phyloP scores from a whole-genome alignment of 495 filamentous ascomycete species.

The Lophium mytilinum region DNA sequence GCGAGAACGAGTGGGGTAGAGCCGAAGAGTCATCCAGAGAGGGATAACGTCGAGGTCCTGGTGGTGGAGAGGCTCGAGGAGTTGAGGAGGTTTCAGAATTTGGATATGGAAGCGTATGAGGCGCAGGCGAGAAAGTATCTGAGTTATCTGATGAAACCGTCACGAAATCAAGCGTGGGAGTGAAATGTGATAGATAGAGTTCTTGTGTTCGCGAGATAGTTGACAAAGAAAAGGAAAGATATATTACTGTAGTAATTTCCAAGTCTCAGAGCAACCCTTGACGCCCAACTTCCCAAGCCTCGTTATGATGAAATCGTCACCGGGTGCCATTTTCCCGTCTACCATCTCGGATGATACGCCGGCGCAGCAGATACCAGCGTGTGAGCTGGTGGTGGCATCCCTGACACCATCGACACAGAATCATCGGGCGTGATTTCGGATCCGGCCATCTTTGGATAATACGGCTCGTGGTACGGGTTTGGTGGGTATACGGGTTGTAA shows the following conservation, averaged over 20 bases:
- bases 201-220: neutral
- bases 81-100: neutral
- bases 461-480: neutral
- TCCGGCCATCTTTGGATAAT: neutral
- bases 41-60: neutral
- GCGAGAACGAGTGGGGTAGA: neutral
- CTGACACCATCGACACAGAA: constrained; percentile 1
- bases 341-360: neutral
- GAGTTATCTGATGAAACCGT: constrained; percentile 1
- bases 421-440: neutral
- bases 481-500: neutral
- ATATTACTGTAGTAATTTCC: neutral
- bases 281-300: neutral
- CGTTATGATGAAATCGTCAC: neutral
- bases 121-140: constrained; percentile 3
- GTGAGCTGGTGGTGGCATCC: neutral
- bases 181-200: neutral
- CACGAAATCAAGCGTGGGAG: neutral
- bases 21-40: neutral
- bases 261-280: no score
- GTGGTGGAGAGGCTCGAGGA: neutral
- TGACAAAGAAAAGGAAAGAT: neutral
- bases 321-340: neutral
- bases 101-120: constrained; percentile 4
- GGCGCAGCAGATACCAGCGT: constrained; percentile 2